These are phyloP conservation scores for Neltuma alba DNA, from an alignment of 306 rosid species.

Conservation along the genomic window DNA sequence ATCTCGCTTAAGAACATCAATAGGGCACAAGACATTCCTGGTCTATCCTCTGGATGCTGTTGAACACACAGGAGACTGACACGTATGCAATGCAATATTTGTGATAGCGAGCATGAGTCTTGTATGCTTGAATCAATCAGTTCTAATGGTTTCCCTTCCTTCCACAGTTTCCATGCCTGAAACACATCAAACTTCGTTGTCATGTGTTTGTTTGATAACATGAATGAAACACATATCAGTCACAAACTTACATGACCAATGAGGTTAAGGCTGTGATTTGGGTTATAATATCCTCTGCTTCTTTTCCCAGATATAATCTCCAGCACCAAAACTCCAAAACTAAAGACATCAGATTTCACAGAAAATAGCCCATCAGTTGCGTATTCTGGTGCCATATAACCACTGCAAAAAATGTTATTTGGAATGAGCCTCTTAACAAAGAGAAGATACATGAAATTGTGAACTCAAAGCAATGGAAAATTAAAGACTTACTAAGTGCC, in stretches of 20 bases:
- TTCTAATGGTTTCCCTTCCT: conserved; percentile 52
- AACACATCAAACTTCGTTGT: conserved; percentile 12
- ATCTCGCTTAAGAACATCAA: conserved; percentile 55
- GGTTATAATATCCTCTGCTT: conserved; percentile 57
- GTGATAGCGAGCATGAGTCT: conserved; percentile 31
- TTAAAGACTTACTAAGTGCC: conserved; percentile 74
- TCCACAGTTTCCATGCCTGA: conserved; percentile 75
- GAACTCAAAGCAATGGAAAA: conserved; percentile 3
- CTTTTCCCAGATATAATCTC: conserved; percentile 61
- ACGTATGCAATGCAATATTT: conserved; percentile 59
- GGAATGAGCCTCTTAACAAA: conserved; percentile 1
- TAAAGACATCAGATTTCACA: conserved; percentile 49
- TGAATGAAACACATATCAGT: background rate
- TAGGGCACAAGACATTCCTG: conserved; percentile 49
- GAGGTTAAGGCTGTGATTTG: conserved; percentile 49
- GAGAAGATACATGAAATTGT: background rate
- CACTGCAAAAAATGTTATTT: conserved; percentile 36
- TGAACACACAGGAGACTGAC: conserved; percentile 73
- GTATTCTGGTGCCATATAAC: conserved; percentile 81
- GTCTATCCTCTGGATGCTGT: conserved; percentile 54
- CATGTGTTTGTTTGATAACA: background rate
- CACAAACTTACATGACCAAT: conserved; percentile 60
- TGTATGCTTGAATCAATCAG: conserved; percentile 47
- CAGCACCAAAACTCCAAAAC: conserved; percentile 54
- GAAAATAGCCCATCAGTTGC: conserved; percentile 63